phyloP scores from a whole-genome alignment of 2,329 filamentous ascomycete species.

The Chrysosphaeria jannelii region DNA sequence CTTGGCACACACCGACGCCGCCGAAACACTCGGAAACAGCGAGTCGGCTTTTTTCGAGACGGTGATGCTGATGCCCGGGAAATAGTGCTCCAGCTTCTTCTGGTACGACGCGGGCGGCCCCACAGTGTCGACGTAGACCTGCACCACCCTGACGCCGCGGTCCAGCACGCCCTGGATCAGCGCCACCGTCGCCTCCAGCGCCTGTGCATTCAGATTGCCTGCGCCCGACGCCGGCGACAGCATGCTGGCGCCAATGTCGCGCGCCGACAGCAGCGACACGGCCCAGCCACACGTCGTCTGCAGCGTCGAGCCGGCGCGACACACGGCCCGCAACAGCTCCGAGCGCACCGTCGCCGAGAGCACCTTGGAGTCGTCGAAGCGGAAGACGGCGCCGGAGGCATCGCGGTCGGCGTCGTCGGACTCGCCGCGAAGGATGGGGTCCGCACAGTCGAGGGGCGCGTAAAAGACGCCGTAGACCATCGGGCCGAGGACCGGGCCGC shows the following conservation, averaged over 20 bases:
- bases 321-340: conserved; percentile 36
- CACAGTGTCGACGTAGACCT: conserved; percentile 90
- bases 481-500: conserved; percentile 69
- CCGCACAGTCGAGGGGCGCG: conserved; percentile 42
- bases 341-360: conserved; percentile 56
- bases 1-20: conserved; percentile 83
- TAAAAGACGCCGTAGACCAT: conserved; percentile 45
- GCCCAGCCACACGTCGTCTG: conserved; percentile 47
- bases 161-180: conserved; percentile 53
- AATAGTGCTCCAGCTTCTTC: conserved; percentile 51
- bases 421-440: conserved; percentile 34
- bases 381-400: conserved; percentile 24
- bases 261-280: conserved; percentile 48
- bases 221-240: conserved; percentile 23
- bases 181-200: conserved; percentile 67
- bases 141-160: conserved; percentile 49
- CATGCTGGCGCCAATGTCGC: conserved; percentile 58
- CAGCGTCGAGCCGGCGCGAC: conserved; percentile 22
- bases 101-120: conserved; percentile 63
- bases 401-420: conserved; percentile 1
- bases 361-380: conserved; percentile 88
- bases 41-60: conserved; percentile 82
- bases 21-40: conserved; percentile 73
- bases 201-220: conserved; percentile 91
- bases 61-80: conserved; percentile 45